Base-by-base conservation (phyloP, 2,329 filamentous ascomycete genomes). In the Paraphaeosphaeria sporulosa region DNA sequence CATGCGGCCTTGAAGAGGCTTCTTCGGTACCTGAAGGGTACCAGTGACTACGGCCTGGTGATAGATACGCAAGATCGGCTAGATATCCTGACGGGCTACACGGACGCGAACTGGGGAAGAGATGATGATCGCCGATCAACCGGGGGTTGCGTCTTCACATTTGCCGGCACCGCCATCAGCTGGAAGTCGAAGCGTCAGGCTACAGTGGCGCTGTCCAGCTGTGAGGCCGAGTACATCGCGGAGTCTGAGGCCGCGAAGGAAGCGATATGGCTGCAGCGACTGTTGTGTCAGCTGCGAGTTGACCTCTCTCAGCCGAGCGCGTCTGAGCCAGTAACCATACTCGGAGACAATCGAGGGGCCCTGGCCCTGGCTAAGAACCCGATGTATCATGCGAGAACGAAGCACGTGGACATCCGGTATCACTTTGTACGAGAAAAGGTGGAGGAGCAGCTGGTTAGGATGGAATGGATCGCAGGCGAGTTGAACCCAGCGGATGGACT, bases 151-250 rank as follows among this genome's bases (percentile, higher is more conserved):
- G 52, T 53, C 23, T 52, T 38, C 25, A 27, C 6, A 4, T 38
- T 58, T 10, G 36, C 25, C 44, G 48, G 42, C 5, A 23, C 38
- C 3, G 32, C 64, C 30, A 68, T 71, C 34, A 57, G 36, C 36
- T 71, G 50, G 67, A 56, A 12, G 4, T 69, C 56, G 6, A 58
- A 69, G 50, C 40, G 64, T 49, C 58, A 69, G 44, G 23, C 17
- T 40, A 62, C 52, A 27, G 56, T 58, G 47, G 48, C 56, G n/a
- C 52, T 15, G 27, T 58, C 38, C 40, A 52, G 47, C 13, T 5
- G 52, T 2, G 40, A 58, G n/a, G 27, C 38, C 1, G 56, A 58
- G 30, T 58, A 58, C 36, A 46, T 52, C 36, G 27, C 48, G 8
- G 48, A 25, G 19, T 36, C 56, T 19, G 38, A 58, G 27, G 48